Conservation (phyloP, 441 rosid species). For the Omphalea diandra region DNA sequence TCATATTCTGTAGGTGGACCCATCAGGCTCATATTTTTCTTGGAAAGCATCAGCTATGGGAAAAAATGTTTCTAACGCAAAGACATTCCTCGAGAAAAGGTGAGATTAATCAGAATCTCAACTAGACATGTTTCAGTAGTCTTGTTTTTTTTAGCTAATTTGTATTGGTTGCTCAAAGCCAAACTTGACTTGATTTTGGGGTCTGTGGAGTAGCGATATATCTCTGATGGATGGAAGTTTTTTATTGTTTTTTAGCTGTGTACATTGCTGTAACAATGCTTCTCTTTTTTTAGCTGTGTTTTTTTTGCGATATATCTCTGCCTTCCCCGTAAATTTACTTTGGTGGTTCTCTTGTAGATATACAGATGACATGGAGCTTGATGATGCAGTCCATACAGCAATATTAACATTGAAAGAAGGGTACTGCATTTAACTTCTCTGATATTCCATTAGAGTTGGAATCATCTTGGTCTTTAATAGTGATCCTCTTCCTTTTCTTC, state of each 20-base stretch:
- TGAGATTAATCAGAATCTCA: too few species aligned
- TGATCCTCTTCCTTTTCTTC: too few species aligned
- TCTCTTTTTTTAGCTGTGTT: too few species aligned
- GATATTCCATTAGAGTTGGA: too few species aligned
- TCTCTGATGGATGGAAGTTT: not conserved
- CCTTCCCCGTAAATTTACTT: not conserved
- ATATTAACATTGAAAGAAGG: slow-evolving; percentile 96
- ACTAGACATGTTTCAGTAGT: too few species aligned
- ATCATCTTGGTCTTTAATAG: too few species aligned
- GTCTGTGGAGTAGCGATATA: not conserved
- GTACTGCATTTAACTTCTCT: slow-evolving; percentile 34
- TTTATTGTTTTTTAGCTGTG: not conserved
- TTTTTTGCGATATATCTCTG: too few species aligned
- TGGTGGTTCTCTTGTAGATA: slow-evolving; percentile 41
- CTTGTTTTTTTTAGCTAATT: too few species aligned
- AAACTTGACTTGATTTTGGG: not conserved
- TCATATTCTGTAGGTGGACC: slow-evolving; percentile 66
- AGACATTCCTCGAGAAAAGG: slow-evolving; percentile 99
- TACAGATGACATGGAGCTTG: slow-evolving; percentile 99
- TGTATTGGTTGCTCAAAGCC: not conserved
- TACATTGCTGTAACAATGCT: not conserved
- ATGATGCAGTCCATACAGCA: slow-evolving; percentile 99
- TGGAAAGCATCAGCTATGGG: slow-evolving; percentile 99
- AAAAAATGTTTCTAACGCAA: slow-evolving; percentile 96
- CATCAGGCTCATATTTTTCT: slow-evolving; percentile 98